Percentiles rank a stretch among this genome's conserved stretches.
Evolutionary conservation across 208 protist species (phyloP).

Genomic region (Leishmania gerbilli): DNA sequence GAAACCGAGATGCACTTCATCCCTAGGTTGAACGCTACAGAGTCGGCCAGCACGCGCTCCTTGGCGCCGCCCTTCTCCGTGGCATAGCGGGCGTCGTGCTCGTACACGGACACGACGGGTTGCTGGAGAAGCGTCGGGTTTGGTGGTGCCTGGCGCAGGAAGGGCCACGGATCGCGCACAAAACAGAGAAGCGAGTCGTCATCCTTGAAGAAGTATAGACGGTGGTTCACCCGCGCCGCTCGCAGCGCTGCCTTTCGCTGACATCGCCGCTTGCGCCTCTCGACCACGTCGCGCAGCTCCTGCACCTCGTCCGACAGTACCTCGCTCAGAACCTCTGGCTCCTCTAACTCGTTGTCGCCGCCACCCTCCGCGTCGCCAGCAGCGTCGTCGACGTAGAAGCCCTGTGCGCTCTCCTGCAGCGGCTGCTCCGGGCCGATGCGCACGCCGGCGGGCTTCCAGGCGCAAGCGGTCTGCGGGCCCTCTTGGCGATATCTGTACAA

Average conservation of each 20-base stretch:
- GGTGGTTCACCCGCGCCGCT: conserved; percentile 51
- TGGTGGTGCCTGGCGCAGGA: conserved; percentile 69
- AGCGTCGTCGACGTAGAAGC: conserved; percentile 4
- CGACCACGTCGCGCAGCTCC: conserved; percentile 55
- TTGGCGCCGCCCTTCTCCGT: conserved; percentile 33
- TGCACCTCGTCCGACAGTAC: conserved; percentile 71
- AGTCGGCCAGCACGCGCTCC: conserved; percentile 65
- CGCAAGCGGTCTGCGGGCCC: conserved; percentile 45
- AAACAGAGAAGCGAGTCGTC: conserved; percentile 66
- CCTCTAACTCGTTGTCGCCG: conserved; percentile 39
- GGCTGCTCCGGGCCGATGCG: conserved; percentile 4
- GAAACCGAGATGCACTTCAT: conserved; percentile 58
- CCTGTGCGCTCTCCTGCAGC: background rate
- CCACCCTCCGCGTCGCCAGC: conserved; percentile 16
- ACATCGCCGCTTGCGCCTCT: conserved; percentile 30
- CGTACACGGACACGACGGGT: conserved; percentile 51
- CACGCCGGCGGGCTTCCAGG: conserved; percentile 52
- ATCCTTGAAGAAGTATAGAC: conserved; percentile 79
- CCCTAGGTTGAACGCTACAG: conserved; percentile 69
- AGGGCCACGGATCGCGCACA: conserved; percentile 70
- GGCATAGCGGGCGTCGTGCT: conserved; percentile 29
- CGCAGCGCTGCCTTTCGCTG: conserved; percentile 42
- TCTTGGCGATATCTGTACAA: conserved; percentile 50
- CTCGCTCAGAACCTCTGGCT: conserved; percentile 71
- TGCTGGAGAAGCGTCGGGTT: conserved; percentile 35